Evolutionary conservation across 495 filamentous ascomycete species (phyloP).

Genomic region (Neurospora hispaniola): DNA sequence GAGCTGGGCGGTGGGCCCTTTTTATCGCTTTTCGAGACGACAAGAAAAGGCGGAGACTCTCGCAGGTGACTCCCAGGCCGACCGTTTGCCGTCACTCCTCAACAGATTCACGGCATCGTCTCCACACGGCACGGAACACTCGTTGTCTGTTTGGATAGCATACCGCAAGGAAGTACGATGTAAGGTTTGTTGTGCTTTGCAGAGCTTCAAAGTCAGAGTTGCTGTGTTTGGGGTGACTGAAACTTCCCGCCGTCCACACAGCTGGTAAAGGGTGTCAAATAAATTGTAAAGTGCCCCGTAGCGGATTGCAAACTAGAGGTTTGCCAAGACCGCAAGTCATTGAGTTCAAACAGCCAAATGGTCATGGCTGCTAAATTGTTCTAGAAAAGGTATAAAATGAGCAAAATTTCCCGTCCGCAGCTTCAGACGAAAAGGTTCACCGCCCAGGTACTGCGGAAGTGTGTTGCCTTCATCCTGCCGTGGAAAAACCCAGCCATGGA

Average conservation of each 20-base stretch:
- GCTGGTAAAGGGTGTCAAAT: too few relatives aligned
- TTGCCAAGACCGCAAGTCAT: neutral
- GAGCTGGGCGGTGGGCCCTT: neutral
- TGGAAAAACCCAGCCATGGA: neutral
- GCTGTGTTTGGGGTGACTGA: neutral
- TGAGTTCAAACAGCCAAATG: neutral
- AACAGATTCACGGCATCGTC: neutral
- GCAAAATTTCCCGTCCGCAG: neutral
- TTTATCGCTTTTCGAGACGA: neutral
- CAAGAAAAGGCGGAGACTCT: neutral
- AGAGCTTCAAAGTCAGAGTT: neutral
- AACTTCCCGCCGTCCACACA: neutral
- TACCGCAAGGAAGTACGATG: neutral
- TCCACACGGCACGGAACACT: neutral
- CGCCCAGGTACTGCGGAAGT: neutral
- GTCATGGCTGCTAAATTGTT: neutral
- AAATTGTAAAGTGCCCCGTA: too few relatives aligned
- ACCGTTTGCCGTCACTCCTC: neutral
- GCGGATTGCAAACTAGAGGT: neutral
- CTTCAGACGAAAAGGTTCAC: neutral
- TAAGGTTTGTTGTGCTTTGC: neutral
- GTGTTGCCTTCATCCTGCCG: neutral
- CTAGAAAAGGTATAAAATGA: neutral
- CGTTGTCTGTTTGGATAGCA: neutral
- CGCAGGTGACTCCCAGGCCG: neutral